Evolutionary conservation across 176 grass and related monocot genomes (phyloP).

Genomic region (Paspalum notatum): DNA sequence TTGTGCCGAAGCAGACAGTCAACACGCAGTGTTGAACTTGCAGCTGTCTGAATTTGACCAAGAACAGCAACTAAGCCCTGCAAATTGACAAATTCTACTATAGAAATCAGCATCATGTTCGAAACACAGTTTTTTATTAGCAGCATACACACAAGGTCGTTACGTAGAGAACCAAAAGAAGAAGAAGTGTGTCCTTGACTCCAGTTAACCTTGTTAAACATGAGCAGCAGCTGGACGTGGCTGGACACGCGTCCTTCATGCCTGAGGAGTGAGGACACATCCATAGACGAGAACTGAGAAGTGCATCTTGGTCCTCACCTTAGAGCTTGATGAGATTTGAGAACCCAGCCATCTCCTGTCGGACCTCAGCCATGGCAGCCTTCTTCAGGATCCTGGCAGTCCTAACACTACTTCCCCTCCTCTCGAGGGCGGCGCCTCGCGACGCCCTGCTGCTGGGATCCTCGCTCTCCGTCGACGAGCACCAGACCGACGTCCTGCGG

Average conservation of each 20-base stretch:
- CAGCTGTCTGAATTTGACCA: constrained; percentile 8
- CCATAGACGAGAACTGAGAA: neutral
- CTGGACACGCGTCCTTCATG: neutral
- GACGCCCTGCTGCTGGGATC: neutral
- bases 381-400: too few relatives aligned
- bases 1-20: neutral
- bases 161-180: too few relatives aligned
- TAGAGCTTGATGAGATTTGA: neutral
- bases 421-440: neutral
- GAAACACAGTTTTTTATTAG: neutral
- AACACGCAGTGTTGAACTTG: too few relatives aligned
- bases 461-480: neutral
- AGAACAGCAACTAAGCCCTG: too few relatives aligned
- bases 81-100: neutral
- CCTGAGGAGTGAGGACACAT: too few relatives aligned
- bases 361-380: neutral
- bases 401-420: neutral
- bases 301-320: neutral
- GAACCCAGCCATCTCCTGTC: neutral
- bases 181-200: too few relatives aligned
- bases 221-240: neutral
- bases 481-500: neutral
- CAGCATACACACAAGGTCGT: neutral
- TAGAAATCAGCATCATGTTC: too few relatives aligned
- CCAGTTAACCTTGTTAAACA: neutral